Conservation (phyloP, 495 filamentous ascomycete genomes). For the Evernia prunastri region DNA sequence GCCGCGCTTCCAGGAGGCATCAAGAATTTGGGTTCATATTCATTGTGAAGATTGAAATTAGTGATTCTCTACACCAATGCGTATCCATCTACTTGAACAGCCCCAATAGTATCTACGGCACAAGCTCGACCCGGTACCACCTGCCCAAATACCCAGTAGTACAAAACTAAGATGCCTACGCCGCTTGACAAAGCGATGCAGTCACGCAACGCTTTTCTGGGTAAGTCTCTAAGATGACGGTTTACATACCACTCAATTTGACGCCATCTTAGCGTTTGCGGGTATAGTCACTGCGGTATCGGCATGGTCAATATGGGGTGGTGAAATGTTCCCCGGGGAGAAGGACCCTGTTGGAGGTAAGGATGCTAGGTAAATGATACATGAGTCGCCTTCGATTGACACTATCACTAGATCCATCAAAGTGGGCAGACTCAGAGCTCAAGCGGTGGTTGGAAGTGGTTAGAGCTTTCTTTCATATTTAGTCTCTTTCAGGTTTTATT, state of each 20-base stretch:
- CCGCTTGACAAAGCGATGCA: conserved; percentile 70
- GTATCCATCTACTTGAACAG: background rate
- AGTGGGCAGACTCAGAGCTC: conserved; percentile 68
- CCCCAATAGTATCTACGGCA: too few species aligned
- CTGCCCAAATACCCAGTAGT: background rate
- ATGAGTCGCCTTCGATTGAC: background rate
- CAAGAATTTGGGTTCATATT: background rate
- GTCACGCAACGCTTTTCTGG: conserved; percentile 60
- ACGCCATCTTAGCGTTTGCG: conserved; percentile 50
- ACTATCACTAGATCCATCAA: conserved; percentile 49
- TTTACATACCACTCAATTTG: conserved; percentile 12
- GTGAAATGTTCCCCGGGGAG: conserved; percentile 66
- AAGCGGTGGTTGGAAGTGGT: conserved; percentile 70
- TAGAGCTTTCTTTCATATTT: conserved; percentile 34
- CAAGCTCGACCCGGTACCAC: background rate
- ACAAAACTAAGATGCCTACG: conserved; percentile 54
- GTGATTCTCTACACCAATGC: too few species aligned
- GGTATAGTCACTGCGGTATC: conserved; percentile 79
- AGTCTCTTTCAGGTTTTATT: background rate
- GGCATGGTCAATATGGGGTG: conserved; percentile 76
- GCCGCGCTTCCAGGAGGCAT: conserved; percentile 4
- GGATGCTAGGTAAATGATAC: conserved; percentile 8
- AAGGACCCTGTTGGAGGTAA: conserved; percentile 69
- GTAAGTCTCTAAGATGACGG: conserved; percentile 32
- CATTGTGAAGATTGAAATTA: too few species aligned